These are phyloP conservation scores for Teunomyces barrocoloradensis DNA, from an alignment of 805 yeast species.

Conservation along the genomic window DNA sequence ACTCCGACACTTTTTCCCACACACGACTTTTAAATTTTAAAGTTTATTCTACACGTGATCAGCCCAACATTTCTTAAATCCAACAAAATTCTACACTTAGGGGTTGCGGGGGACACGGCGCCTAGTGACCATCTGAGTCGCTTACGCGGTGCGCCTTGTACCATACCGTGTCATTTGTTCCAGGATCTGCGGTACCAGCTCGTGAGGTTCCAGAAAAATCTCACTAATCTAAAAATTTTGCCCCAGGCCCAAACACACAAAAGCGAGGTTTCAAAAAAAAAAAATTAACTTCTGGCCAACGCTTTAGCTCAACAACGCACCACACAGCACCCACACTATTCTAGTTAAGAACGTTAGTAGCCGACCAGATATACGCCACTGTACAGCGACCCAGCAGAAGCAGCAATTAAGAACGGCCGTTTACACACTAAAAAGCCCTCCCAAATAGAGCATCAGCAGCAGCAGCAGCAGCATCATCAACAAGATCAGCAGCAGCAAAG, in stretches of 20 bases:
- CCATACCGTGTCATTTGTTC: background rate
- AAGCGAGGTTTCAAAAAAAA: background rate
- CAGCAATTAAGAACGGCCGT: too few relatives aligned
- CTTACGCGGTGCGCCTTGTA: too few relatives aligned
- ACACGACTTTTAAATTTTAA: too few relatives aligned
- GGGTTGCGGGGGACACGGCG: background rate
- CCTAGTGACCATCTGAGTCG: too few relatives aligned
- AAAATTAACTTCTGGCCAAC: background rate
- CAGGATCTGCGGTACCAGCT: background rate
- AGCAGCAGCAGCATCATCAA: too few relatives aligned
- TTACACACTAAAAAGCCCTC: too few relatives aligned
- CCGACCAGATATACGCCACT: too few relatives aligned
- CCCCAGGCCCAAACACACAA: background rate
- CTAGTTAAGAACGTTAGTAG: background rate
- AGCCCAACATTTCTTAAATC: slow-evolving; percentile 2
- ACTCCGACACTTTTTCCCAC: too few relatives aligned
- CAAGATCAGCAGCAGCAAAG: background rate
- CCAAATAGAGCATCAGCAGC: too few relatives aligned
- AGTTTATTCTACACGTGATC: background rate
- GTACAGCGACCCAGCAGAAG: too few relatives aligned
- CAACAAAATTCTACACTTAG: background rate
- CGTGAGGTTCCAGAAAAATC: background rate
- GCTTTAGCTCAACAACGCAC: background rate
- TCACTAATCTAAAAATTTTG: background rate
- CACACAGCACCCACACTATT: background rate